A percentile compares a stretch with the other conserved stretches of the same genome.
Evolutionary conservation across 1,284 basidiomycete genomes (phyloP).

Genomic region (Inonotus hispidus): DNA sequence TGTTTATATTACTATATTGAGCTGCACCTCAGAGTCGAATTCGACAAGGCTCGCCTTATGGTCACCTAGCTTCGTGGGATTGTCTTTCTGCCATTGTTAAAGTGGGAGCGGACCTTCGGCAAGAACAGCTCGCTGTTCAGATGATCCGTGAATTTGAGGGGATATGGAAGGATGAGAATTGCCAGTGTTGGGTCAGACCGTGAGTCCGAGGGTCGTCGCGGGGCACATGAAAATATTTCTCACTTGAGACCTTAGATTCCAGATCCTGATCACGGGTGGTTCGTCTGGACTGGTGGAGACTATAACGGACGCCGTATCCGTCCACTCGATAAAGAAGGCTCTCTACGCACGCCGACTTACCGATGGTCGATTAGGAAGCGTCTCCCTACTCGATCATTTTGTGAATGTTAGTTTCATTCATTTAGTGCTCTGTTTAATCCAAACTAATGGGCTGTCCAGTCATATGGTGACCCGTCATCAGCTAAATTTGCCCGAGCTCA

Average conservation of each 20-base stretch:
- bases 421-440: background rate
- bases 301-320: constrained; percentile 94
- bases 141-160: constrained; percentile 89
- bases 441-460: constrained; percentile 38
- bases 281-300: constrained; percentile 92
- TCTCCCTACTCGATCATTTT: constrained; percentile 88
- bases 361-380: constrained; percentile 75
- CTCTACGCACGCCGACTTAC: constrained; percentile 89
- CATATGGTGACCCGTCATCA: constrained; percentile 85
- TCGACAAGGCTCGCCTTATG: constrained; percentile 90
- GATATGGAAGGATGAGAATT: constrained; percentile 94
- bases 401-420: constrained; percentile 53
- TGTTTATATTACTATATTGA: constrained; percentile 15
- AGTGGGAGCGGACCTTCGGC: constrained; percentile 93
- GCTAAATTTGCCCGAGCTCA: constrained; percentile 83
- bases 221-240: background rate
- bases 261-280: constrained; percentile 93
- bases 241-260: constrained; percentile 32
- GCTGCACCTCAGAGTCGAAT: constrained; percentile 64
- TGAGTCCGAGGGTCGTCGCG: constrained; percentile 36
- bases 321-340: constrained; percentile 99
- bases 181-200: constrained; percentile 90
- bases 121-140: constrained; percentile 97
- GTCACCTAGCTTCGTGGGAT: constrained; percentile 84
- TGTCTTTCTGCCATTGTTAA: constrained; percentile 98